Evolutionary conservation across 2,329 filamentous ascomycete genomes (phyloP).

Genomic region (Curvularia eragrostidis): DNA sequence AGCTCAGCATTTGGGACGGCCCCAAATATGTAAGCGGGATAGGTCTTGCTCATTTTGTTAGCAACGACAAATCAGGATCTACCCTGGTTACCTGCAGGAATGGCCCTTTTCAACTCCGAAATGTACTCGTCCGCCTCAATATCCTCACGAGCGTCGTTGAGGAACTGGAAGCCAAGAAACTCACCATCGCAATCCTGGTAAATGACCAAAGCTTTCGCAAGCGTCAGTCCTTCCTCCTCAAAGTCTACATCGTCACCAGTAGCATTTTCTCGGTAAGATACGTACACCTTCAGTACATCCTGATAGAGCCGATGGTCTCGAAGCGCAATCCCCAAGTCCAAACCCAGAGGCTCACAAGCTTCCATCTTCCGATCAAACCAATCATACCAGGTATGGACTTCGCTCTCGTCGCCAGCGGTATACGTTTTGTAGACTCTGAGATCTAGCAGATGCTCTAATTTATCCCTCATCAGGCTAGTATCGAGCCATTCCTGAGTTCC

Average conservation of each 20-base stretch:
- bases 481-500: not conserved
- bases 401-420: not conserved
- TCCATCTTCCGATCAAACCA: not conserved
- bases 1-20: not conserved
- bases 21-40: not conserved
- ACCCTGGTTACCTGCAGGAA: not conserved
- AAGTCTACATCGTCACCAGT: not conserved
- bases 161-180: not conserved
- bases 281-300: not conserved
- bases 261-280: not conserved
- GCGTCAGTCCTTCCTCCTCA: not conserved
- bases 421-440: not conserved
- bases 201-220: not conserved
- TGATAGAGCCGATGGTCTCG: not conserved
- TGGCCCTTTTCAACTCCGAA: not conserved
- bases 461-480: not conserved
- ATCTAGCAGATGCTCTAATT: not conserved
- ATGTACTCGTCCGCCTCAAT: not conserved
- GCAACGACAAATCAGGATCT: not conserved
- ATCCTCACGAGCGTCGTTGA: not conserved
- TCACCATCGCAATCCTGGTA: not conserved
- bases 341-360: not conserved
- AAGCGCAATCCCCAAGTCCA: not conserved
- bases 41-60: not conserved
- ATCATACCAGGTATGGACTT: not conserved